Percentiles rank a stretch among this genome's conserved stretches.
phyloP scores from a whole-genome alignment of 1,284 basidiomycete genomes.

The Ceratobasidium sp. region DNA sequence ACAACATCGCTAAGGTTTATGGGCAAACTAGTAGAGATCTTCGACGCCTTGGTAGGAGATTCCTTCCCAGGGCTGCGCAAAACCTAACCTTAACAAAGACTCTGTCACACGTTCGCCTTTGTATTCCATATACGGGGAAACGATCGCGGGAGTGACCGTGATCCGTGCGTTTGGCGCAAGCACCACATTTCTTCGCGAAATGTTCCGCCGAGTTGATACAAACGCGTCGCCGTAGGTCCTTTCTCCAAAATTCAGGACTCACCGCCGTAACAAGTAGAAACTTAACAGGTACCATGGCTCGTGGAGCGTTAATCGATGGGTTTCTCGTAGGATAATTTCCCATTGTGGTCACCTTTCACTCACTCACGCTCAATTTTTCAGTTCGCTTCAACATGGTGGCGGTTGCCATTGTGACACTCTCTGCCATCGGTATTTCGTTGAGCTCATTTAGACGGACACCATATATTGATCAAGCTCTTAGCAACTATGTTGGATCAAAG shows the following conservation, averaged over 20 bases:
- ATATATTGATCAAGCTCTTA: background rate
- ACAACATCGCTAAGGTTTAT: conserved; percentile 74
- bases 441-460: background rate
- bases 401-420: conserved; percentile 74
- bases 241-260: conserved; percentile 49
- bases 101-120: conserved; percentile 90
- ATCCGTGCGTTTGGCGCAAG: conserved; percentile 89
- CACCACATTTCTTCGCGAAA: conserved; percentile 85
- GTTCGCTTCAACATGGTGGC: conserved; percentile 90
- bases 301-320: conserved; percentile 74
- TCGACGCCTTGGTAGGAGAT: conserved; percentile 75
- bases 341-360: conserved; percentile 47
- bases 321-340: conserved; percentile 55
- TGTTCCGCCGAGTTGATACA: conserved; percentile 86
- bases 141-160: conserved; percentile 79
- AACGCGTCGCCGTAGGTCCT: conserved; percentile 55
- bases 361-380: conserved; percentile 53
- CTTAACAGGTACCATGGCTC: conserved; percentile 79
- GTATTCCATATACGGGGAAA: conserved; percentile 92
- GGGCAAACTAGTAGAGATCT: conserved; percentile 90
- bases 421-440: conserved; percentile 64
- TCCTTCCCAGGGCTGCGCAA: background rate
- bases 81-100: conserved; percentile 59
- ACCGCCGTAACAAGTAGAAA: conserved; percentile 17
- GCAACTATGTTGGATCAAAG: conserved; percentile 69